A percentile compares a stretch with the other conserved stretches of the same genome.
phyloP scores from a whole-genome alignment of 129 eudicot genomes.

The Mikania micrantha region DNA sequence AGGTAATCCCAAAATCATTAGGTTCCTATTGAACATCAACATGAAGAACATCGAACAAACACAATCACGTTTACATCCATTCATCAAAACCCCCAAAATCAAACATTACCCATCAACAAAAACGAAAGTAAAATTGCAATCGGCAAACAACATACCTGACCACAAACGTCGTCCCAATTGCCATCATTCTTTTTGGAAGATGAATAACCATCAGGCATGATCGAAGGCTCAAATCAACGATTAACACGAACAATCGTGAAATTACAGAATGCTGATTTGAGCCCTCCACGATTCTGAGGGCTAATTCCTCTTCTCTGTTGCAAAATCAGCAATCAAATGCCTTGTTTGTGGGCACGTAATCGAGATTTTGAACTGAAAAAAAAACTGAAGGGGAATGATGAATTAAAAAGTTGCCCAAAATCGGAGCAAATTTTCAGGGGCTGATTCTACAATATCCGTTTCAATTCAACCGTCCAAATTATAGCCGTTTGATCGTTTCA shows the following conservation, averaged over 20 bases:
- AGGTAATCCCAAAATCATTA: not conserved
- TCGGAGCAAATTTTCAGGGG: conserved; percentile 17
- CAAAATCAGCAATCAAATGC: conserved; percentile 21
- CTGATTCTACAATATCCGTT: conserved; percentile 12
- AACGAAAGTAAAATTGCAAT: no score
- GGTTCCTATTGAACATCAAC: not conserved
- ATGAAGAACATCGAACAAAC: not conserved
- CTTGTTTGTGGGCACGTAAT: conserved; percentile 3
- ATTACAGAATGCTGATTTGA: conserved; percentile 23
- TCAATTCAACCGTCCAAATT: conserved; percentile 5
- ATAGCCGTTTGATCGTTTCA: conserved; percentile 21
- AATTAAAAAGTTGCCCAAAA: conserved; percentile 1
- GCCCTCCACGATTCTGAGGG: conserved; percentile 28
- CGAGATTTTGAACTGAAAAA: not conserved
- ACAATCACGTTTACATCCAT: not conserved
- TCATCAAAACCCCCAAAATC: conserved; percentile 10
- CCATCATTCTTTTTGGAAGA: conserved; percentile 58
- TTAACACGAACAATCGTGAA: not conserved
- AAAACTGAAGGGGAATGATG: not conserved
- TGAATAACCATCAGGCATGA: conserved; percentile 54
- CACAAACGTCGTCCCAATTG: conserved; percentile 52
- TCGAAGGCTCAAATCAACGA: conserved; percentile 27
- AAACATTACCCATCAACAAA: not conserved
- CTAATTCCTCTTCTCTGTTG: conserved; percentile 12
- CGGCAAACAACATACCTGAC: conserved; percentile 20